Evolutionary conservation across 257 asterid species (phyloP).

Genomic region (Solanum peruvianum): DNA sequence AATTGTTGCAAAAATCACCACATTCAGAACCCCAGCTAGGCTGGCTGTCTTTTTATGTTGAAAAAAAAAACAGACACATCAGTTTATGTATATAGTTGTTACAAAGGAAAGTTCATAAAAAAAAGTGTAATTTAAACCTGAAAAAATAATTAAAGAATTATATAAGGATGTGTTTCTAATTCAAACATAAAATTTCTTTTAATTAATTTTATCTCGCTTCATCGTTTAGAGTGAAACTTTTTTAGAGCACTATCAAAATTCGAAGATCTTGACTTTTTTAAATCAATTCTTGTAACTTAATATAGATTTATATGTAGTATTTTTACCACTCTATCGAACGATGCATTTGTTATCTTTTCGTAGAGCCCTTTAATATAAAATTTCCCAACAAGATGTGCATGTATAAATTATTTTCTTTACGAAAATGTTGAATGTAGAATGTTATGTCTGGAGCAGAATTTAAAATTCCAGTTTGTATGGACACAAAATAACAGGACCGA

Average conservation of each 20-base stretch:
- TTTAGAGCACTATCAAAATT: not conserved
- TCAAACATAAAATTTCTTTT: too few species aligned
- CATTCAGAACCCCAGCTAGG: conserved; percentile 27
- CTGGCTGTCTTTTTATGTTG: conserved; percentile 32
- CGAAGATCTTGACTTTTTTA: not conserved
- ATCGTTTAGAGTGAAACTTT: not conserved
- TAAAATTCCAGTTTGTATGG: not conserved
- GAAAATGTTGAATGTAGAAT: not conserved
- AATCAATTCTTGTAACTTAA: not conserved
- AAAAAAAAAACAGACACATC: not conserved
- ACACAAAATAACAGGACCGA: not conserved
- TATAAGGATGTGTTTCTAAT: not conserved
- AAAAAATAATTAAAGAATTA: too few species aligned
- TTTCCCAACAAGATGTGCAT: not conserved
- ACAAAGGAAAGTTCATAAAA: not conserved
- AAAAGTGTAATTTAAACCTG: not conserved
- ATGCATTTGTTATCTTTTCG: not conserved
- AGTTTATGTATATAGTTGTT: not conserved
- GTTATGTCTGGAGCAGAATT: not conserved
- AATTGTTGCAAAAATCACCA: conserved; percentile 28
- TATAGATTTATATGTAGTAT: not conserved
- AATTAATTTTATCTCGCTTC: rapidly evolving
- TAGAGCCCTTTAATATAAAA: not conserved
- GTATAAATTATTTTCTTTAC: not conserved
- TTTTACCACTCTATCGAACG: not conserved